These are phyloP conservation scores for Trichophyton rubrum DNA, from an alignment of 2,329 filamentous ascomycete species.

Conservation along the genomic window DNA sequence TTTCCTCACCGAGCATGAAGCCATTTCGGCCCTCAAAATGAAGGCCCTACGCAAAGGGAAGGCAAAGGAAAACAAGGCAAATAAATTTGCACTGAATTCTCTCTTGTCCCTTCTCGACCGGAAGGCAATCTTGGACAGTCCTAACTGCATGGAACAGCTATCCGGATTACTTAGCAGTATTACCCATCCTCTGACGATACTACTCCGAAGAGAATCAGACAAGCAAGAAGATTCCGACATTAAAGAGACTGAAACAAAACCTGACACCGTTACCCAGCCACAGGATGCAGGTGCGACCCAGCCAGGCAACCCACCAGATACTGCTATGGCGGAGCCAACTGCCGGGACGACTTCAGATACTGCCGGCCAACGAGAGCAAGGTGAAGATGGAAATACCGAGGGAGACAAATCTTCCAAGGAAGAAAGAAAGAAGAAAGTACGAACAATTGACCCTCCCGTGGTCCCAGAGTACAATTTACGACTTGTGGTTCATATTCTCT, in stretches of 20 bases:
- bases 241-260: constrained; percentile 28
- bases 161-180: constrained; percentile 78
- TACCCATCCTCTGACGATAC: constrained; percentile 68
- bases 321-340: constrained; percentile 27
- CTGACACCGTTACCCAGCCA: constrained; percentile 22
- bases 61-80: constrained; percentile 67
- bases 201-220: constrained; percentile 77
- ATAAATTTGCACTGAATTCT: constrained; percentile 85
- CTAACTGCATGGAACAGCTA: constrained; percentile 88
- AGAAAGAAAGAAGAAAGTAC: constrained; percentile 48
- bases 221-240: constrained; percentile 38
- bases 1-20: constrained; percentile 90
- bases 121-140: constrained; percentile 92
- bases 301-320: constrained; percentile 23
- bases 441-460: constrained; percentile 61
- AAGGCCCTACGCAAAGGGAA: constrained; percentile 74
- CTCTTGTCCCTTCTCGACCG: constrained; percentile 78
- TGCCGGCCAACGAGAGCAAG: constrained; percentile 24
- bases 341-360: constrained; percentile 5
- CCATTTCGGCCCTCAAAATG: constrained; percentile 62
- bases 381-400: constrained; percentile 25
- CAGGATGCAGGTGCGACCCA: constrained; percentile 14
- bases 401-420: constrained; percentile 18
- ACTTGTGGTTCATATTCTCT: constrained; percentile 91
- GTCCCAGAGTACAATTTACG: constrained; percentile 82